Conservation (phyloP, 2,329 filamentous ascomycete genomes). For the Colletotrichum echinochloae region DNA sequence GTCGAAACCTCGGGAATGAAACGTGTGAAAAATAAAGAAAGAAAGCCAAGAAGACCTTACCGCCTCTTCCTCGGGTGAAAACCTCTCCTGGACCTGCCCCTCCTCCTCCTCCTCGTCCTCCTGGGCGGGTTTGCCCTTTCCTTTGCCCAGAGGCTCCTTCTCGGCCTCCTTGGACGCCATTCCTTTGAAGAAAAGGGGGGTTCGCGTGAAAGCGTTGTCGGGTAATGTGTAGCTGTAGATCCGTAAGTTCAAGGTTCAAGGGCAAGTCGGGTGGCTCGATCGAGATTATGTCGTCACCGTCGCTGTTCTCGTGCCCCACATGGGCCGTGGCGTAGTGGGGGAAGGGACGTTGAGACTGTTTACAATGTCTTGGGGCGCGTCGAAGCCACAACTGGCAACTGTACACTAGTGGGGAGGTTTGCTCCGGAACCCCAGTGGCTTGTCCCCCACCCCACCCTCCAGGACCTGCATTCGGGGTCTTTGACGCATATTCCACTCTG, state of each 20-base stretch:
- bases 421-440: conserved; percentile 1
- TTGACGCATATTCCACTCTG: too few species aligned
- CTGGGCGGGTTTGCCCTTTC: conserved; percentile 21
- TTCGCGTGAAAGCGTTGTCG: conserved; percentile 7
- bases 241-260: background rate
- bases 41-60: conserved; percentile 50
- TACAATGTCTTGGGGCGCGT: conserved; percentile 29
- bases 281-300: conserved; percentile 35
- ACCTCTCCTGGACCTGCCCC: conserved; percentile 49
- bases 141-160: conserved; percentile 30
- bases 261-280: background rate
- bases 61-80: conserved; percentile 68
- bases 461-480: background rate
- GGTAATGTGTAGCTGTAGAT: background rate
- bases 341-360: conserved; percentile 30
- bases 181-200: conserved; percentile 28
- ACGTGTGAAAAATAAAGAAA: background rate
- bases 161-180: conserved; percentile 31
- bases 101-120: conserved; percentile 46
- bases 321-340: conserved; percentile 10
- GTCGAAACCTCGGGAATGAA: background rate
- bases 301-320: conserved; percentile 21
- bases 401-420: background rate
- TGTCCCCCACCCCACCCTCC: too few species aligned
- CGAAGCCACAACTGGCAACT: background rate